Evolutionary conservation across 768 basidiomycete genomes (phyloP), one percentile per base, ranked within the genome.

Genomic region (Glaciozyma antarctica): DNA sequence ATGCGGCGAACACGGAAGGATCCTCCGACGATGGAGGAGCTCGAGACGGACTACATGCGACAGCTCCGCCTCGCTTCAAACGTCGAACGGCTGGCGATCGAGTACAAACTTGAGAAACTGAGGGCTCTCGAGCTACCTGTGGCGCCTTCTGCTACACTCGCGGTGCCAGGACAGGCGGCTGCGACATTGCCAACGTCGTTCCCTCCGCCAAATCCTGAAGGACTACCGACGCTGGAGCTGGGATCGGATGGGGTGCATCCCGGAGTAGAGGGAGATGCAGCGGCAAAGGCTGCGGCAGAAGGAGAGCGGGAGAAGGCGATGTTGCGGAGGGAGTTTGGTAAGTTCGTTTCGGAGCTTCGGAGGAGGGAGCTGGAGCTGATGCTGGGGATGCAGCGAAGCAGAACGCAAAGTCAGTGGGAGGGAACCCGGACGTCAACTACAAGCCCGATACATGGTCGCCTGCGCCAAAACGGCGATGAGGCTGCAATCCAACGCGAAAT

Each of bases 51-150:
- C 62, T 19, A 32, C 32, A 32, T 8, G 21, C 66, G 72, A 17
- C 64, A 67, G 53, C 7, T 63, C 16, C 51, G 65, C 10, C 61
- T 73, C 12, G 44, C 63, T n/a, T 51, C 44, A 10, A 73, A 73
- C 60, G 69, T 73, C 51, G 56, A 32, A 0, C 52, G 60, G 12
- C 63, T 73, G 30, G 63, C 60, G 43, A 1, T 55, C 5, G 61
- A 53, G 47, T 73, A 73, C 62, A 4, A 41, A 0, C 67, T 64
- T 12, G 72, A 73, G 67, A 70, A 71, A 34, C 30, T 68, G 4
- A 44, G 67, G 3, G 30, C 65, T 12, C 41, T 22, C 2, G 60
- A 15, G 5, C 21, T 9, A 22, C 13, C n/a, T 5, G 49, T 26
- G 6, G 49, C 9, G 26, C 22, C 13, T n/a, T n/a, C 13, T n/a